Conservation (phyloP, 495 filamentous ascomycete genomes). For the Beverwykella pulmonaria region DNA sequence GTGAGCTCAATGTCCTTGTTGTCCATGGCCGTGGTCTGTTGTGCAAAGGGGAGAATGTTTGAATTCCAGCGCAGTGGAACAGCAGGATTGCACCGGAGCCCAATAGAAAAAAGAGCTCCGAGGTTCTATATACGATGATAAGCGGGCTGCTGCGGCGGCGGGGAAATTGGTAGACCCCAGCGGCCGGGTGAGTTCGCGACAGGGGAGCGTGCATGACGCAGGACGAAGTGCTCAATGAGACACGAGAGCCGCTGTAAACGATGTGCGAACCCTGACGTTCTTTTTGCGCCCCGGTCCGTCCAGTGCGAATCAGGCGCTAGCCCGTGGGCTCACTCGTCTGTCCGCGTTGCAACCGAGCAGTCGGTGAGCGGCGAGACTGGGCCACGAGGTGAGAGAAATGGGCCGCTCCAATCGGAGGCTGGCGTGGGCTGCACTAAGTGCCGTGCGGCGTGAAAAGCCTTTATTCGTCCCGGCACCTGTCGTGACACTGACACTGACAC, state of each 20-base stretch:
- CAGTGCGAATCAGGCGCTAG: not conserved
- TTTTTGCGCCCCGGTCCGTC: constrained; percentile 15
- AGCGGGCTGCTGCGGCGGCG: constrained; percentile 11
- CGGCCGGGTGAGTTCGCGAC: not conserved
- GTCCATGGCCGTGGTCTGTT: constrained; percentile 10
- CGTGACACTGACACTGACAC: no score
- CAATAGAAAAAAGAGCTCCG: constrained; percentile 6
- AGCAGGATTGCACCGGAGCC: constrained; percentile 12
- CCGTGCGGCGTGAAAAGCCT: no score
- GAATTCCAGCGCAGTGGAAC: constrained; percentile 20
- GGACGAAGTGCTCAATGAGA: not conserved
- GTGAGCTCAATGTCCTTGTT: constrained; percentile 30
- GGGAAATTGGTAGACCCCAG: constrained; percentile 21
- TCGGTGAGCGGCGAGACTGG: not conserved
- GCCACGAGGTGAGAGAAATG: not conserved
- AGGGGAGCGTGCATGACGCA: constrained; percentile 6
- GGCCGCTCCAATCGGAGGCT: not conserved
- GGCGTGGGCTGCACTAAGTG: no score
- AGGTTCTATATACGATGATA: constrained; percentile 11
- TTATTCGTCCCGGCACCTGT: no score
- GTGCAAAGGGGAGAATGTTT: constrained; percentile 2
- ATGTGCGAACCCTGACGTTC: not conserved
- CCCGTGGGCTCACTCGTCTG: not conserved
- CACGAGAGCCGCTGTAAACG: not conserved
- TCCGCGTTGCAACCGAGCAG: not conserved